These are phyloP conservation scores for Russula emetica DNA, from an alignment of 768 basidiomycete species.

Conservation along the genomic window DNA sequence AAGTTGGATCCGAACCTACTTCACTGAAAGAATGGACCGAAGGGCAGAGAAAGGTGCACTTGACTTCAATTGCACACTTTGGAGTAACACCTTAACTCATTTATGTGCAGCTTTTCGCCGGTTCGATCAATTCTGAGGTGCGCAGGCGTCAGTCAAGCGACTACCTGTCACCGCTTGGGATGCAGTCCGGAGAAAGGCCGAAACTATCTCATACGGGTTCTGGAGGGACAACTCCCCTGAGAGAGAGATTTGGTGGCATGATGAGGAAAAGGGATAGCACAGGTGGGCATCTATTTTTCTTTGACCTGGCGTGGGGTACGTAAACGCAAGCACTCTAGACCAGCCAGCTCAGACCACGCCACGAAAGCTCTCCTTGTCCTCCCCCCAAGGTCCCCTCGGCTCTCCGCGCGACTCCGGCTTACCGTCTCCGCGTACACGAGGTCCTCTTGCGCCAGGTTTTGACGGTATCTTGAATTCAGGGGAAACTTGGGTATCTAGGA, in stretches of 20 bases:
- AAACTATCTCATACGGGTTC: constrained; percentile 51
- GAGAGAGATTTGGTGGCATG: constrained; percentile 62
- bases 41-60: constrained; percentile 77
- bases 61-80: constrained; percentile 21
- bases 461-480: constrained; percentile 67
- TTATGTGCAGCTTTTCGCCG: constrained; percentile 64
- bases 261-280: constrained; percentile 64
- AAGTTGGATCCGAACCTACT: constrained; percentile 66
- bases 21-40: constrained; percentile 77
- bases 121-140: constrained; percentile 79
- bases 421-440: constrained; percentile 63
- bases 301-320: not conserved
- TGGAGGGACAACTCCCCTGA: constrained; percentile 49
- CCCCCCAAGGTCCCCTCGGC: constrained; percentile 48
- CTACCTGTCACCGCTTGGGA: constrained; percentile 56
- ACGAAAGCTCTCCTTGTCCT: constrained; percentile 67
- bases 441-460: constrained; percentile 55
- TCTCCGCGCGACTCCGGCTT: constrained; percentile 57
- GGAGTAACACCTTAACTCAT: not conserved
- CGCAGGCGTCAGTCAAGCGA: constrained; percentile 82
- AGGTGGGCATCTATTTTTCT: constrained; percentile 42
- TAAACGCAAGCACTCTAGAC: constrained; percentile 42
- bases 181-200: constrained; percentile 53
- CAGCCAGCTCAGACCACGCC: constrained; percentile 50
- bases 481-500: constrained; percentile 65